Evolutionary conservation across 768 basidiomycete genomes (phyloP).

Genomic region (Tricholoma bakamatsutake): DNA sequence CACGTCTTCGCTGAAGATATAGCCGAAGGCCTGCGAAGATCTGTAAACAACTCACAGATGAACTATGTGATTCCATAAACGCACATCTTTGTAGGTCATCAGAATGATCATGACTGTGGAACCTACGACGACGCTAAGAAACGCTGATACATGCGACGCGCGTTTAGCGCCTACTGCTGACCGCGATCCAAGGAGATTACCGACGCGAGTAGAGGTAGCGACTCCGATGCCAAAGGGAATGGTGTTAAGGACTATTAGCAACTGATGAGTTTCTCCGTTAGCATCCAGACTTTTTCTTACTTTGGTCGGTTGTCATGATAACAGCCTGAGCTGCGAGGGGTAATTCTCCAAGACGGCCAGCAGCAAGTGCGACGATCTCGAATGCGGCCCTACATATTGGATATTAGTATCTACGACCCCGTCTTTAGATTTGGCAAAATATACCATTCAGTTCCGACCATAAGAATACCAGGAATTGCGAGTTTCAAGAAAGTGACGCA

Average conservation of each 20-base stretch:
- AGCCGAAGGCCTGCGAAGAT: constrained; percentile 49
- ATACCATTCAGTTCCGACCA: constrained; percentile 80
- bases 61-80: constrained; percentile 10
- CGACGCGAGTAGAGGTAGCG: constrained; percentile 66
- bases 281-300: constrained; percentile 27
- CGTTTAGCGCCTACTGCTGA: constrained; percentile 46
- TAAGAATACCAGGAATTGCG: constrained; percentile 71
- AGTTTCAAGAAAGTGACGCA: constrained; percentile 57
- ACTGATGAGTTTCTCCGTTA: not conserved
- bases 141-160: constrained; percentile 57
- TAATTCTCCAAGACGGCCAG: constrained; percentile 62
- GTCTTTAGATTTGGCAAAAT: constrained; percentile 8
- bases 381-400: constrained; percentile 58
- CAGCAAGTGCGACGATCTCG: constrained; percentile 75
- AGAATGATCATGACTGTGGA: constrained; percentile 52
- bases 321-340: constrained; percentile 71
- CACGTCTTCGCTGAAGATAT: constrained; percentile 61
- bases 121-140: constrained; percentile 59
- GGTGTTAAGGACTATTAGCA: constrained; percentile 52
- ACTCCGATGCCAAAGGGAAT: constrained; percentile 76
- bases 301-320: constrained; percentile 78
- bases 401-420: not conserved
- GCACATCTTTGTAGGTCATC: constrained; percentile 50
- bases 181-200: constrained; percentile 63
- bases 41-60: not conserved